phyloP scores from a whole-genome alignment of 1,284 basidiomycete species.

The Ustilago hordei region DNA sequence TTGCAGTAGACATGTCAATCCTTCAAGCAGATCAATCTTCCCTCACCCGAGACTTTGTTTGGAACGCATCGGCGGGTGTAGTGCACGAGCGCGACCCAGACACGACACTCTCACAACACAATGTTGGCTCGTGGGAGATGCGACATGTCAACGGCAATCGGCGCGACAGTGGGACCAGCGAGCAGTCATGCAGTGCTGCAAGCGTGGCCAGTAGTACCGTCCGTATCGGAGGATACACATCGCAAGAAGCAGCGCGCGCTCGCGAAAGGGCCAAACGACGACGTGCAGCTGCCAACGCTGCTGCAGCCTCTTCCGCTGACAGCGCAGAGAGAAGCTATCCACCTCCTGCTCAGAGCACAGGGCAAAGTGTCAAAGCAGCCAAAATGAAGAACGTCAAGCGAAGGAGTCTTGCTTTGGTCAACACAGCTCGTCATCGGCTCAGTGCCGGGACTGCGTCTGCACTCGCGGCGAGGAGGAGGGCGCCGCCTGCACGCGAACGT shows the following conservation, averaged over 20 bases:
- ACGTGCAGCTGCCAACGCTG: conserved; percentile 11
- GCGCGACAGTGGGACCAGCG: conserved; percentile 26
- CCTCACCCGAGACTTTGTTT: conserved; percentile 37
- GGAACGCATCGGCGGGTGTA: conserved; percentile 22
- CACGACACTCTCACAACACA: neutral
- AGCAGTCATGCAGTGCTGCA: conserved; percentile 21
- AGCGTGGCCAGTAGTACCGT: conserved; percentile 39
- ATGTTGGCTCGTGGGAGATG: conserved; percentile 15
- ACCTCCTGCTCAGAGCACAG: conserved; percentile 29
- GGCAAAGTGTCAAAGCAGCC: conserved; percentile 18
- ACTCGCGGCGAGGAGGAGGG: conserved; percentile 26
- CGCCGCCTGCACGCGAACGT: neutral
- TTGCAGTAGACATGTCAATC: conserved; percentile 38
- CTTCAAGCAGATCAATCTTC: conserved; percentile 7
- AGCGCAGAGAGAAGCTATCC: conserved; percentile 15
- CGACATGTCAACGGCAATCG: conserved; percentile 5
- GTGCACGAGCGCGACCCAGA: conserved; percentile 28
- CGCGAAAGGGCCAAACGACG: conserved; percentile 22
- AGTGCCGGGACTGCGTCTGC: conserved; percentile 38
- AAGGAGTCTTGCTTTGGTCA: conserved; percentile 36
- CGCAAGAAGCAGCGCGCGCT: conserved; percentile 32
- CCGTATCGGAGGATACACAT: conserved; percentile 43
- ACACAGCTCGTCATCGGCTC: conserved; percentile 21
- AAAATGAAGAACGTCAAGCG: conserved; percentile 29
- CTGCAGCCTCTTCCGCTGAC: neutral